Conservation (phyloP, 2,329 filamentous ascomycete species). For the Hypoxylon sp. region DNA sequence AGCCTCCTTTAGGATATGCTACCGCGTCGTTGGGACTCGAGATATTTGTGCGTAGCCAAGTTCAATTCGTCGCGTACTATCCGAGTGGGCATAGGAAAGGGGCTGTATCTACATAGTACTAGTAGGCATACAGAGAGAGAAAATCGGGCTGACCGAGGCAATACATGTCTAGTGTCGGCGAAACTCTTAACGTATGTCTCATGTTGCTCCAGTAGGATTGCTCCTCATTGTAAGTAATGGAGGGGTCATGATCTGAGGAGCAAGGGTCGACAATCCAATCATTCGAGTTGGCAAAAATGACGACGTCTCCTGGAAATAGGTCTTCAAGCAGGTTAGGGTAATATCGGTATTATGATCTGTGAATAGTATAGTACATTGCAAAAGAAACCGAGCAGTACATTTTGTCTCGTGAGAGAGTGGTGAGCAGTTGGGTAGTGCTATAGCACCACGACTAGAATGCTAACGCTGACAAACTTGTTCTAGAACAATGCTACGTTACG, state of each 20-base stretch:
- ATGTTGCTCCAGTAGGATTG: slow-evolving; percentile 2
- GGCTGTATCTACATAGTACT: too few relatives aligned
- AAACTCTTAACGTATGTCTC: slow-evolving; percentile 1
- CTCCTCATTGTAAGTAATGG: background rate
- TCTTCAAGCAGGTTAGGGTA: too few relatives aligned
- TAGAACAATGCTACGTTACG: slow-evolving; percentile 30
- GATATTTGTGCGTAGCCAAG: background rate
- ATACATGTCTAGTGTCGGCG: slow-evolving; percentile 5
- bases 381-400: too few relatives aligned
- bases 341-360: too few relatives aligned
- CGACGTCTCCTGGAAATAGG: too few relatives aligned
- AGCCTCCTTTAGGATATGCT: slow-evolving; percentile 25
- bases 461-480: slow-evolving; percentile 23
- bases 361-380: slow-evolving; percentile 19
- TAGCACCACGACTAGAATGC: slow-evolving; percentile 24
- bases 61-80: background rate
- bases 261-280: background rate
- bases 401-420: too few relatives aligned
- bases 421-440: too few relatives aligned
- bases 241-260: background rate
- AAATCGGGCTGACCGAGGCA: slow-evolving; percentile 24
- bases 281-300: background rate
- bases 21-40: slow-evolving; percentile 23
- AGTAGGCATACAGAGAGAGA: background rate
- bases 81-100: slow-evolving; percentile 3